Conservation (phyloP, 106 monocot species). For the Allium sativum region DNA sequence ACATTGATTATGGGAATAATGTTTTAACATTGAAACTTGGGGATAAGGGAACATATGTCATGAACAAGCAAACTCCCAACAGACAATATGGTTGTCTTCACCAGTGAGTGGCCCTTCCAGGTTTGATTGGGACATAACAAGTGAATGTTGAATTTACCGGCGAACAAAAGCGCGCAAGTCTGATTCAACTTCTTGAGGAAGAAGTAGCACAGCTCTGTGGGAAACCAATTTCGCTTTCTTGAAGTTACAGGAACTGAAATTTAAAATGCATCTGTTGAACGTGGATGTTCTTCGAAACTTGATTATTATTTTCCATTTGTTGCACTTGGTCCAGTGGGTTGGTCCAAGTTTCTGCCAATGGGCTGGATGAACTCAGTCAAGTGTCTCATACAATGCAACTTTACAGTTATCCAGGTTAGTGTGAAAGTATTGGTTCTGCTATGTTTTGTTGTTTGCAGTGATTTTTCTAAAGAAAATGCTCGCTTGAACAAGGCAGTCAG, state of each 20-base stretch:
- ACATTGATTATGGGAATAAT: conserved; percentile 97
- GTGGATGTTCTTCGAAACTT: no score
- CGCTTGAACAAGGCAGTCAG: no score
- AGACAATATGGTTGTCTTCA: conserved; percentile 94
- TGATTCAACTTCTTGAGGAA: conserved; percentile 11
- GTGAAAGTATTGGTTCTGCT: no score
- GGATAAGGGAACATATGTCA: conserved; percentile 76
- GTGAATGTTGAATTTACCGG: conserved; percentile 12
- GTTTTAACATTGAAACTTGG: conserved; percentile 89
- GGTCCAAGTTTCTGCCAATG: no score
- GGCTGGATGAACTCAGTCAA: no score
- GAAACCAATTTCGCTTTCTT: conserved; percentile 14
- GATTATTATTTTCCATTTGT: no score
- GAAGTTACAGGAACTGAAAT: background rate
- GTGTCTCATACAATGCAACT: no score
- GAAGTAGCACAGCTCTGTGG: conserved; percentile 17
- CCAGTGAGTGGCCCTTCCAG: conserved; percentile 40
- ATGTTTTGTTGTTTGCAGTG: no score
- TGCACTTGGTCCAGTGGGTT: no score
- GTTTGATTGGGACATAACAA: conserved; percentile 14
- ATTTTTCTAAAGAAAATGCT: no score
- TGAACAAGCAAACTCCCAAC: conserved; percentile 98
- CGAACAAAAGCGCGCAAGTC: conserved; percentile 19
- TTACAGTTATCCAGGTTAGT: no score
- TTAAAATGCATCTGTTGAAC: no score